A percentile compares a stretch with the other conserved stretches of the same genome.
phyloP scores from a whole-genome alignment of 345 rosid species.

The Ceriops zippeliana region DNA sequence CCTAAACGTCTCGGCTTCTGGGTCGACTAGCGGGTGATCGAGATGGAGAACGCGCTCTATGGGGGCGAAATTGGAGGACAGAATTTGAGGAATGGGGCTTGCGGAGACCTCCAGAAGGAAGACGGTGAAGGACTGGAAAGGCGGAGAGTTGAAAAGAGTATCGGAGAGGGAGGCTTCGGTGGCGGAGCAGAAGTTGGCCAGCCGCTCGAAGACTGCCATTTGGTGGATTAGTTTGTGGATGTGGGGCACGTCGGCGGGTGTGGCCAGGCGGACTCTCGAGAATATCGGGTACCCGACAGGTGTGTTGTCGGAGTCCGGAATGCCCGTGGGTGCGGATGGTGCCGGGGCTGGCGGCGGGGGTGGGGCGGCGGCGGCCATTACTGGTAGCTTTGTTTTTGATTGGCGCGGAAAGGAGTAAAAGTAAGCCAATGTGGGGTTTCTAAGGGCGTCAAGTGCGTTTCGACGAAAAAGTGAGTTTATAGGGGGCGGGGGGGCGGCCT shows the following conservation, averaged over 20 bases:
- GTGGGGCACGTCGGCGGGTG: slow-evolving; percentile 67
- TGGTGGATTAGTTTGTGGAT: slow-evolving; percentile 84
- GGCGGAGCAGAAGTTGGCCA: slow-evolving; percentile 64
- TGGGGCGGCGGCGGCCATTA: slow-evolving; percentile 89
- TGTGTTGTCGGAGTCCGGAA: slow-evolving; percentile 27
- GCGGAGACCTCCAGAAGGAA: slow-evolving; percentile 76
- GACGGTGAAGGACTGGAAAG: slow-evolving; percentile 75
- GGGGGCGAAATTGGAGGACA: slow-evolving; percentile 34
- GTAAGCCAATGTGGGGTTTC: background rate
- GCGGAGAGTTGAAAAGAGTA: slow-evolving; percentile 70
- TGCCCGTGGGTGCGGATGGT: slow-evolving; percentile 48
- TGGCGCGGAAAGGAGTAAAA: no score
- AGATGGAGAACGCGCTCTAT: slow-evolving; percentile 34
- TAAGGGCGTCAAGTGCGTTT: background rate
- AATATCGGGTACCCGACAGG: slow-evolving; percentile 55
- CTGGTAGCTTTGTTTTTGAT: background rate
- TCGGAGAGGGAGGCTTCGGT: slow-evolving; percentile 69
- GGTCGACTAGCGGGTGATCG: slow-evolving; percentile 53
- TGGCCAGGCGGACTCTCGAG: slow-evolving; percentile 83
- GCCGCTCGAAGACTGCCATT: slow-evolving; percentile 83
- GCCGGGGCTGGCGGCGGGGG: slow-evolving; percentile 77
- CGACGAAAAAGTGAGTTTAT: no score
- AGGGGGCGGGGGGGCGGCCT: accelerated
- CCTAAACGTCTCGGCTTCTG: slow-evolving; percentile 45
- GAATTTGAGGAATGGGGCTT: slow-evolving; percentile 35